Percentiles rank a stretch among this genome's conserved stretches.
Conservation (phyloP, 1,284 basidiomycete genomes). For the Porogramme epimiltina region DNA sequence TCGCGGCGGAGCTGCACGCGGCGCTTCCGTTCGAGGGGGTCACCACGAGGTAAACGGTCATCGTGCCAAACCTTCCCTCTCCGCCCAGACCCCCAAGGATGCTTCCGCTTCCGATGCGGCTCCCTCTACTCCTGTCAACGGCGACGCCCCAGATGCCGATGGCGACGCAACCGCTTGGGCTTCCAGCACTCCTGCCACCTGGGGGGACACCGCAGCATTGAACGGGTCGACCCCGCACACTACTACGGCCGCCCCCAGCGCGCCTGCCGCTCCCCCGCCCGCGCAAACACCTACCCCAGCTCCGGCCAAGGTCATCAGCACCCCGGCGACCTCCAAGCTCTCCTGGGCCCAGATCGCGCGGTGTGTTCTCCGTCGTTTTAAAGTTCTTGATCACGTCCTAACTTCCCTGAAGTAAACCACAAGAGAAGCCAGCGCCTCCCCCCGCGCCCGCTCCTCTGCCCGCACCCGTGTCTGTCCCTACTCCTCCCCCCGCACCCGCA, state of each 20-base stretch:
- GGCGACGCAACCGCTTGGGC: constrained; percentile 25
- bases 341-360: constrained; percentile 83
- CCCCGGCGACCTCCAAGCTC: constrained; percentile 68
- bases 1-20: constrained; percentile 56
- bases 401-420: constrained; percentile 39
- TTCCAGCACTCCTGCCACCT: constrained; percentile 38
- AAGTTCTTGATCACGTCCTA: neutral
- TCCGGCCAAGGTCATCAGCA: constrained; percentile 44
- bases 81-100: constrained; percentile 23
- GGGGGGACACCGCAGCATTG: constrained; percentile 39
- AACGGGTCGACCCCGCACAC: constrained; percentile 36
- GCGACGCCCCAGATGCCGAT: constrained; percentile 13
- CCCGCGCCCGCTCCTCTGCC: constrained; percentile 34
- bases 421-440: constrained; percentile 54
- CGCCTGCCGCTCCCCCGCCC: constrained; percentile 22
- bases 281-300: neutral
- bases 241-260: constrained; percentile 24
- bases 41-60: constrained; percentile 57
- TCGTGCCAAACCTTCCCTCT: constrained; percentile 29
- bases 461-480: constrained; percentile 27
- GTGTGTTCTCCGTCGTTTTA: constrained; percentile 38
- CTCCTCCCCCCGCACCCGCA: constrained; percentile 32
- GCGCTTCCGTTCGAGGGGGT: constrained; percentile 55
- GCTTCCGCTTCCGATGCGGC: constrained; percentile 20
- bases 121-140: constrained; percentile 18